phyloP scores from a whole-genome alignment of 371 early-diverging fungal species.

The Lichtheimia corymbifera region DNA sequence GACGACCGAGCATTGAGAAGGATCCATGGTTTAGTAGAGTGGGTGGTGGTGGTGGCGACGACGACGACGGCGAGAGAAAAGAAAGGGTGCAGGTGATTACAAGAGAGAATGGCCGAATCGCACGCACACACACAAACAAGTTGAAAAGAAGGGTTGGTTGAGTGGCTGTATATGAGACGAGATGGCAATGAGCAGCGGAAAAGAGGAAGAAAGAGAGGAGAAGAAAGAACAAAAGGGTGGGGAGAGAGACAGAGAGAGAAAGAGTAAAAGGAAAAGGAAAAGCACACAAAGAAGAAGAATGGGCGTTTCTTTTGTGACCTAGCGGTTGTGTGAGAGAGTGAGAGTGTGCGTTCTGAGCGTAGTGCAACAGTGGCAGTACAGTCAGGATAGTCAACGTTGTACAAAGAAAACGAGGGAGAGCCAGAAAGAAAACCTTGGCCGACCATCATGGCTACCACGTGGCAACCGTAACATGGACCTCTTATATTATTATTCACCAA shows the following conservation, averaged over 20 bases:
- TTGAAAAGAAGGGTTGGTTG: too few species aligned
- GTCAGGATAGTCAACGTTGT: not conserved
- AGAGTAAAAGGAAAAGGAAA: slow-evolving; percentile 8
- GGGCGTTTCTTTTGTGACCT: slow-evolving; percentile 1
- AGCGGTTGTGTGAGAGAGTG: too few species aligned
- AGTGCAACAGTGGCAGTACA: too few species aligned
- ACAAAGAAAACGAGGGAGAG: slow-evolving; percentile 2
- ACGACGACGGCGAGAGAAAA: too few species aligned
- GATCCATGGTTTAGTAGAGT: slow-evolving; percentile 9
- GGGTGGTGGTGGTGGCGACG: too few species aligned
- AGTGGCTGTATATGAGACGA: not conserved
- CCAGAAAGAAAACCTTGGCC: slow-evolving; percentile 1
- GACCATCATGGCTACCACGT: slow-evolving; percentile 1
- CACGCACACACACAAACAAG: too few species aligned
- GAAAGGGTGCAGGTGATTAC: not conserved
- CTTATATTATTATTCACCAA: too few species aligned
- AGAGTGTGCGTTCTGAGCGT: too few species aligned
- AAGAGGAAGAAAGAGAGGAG: slow-evolving; percentile 4
- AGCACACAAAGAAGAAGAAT: slow-evolving; percentile 1
- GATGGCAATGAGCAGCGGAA: not conserved
- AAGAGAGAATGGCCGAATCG: not conserved
- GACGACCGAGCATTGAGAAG: slow-evolving; percentile 15
- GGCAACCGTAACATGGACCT: not conserved
- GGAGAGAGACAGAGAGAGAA: slow-evolving; percentile 3
- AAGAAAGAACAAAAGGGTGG: not conserved